phyloP scores from a whole-genome alignment of 2,329 filamentous ascomycete species.

The Alternaria infectoria region DNA sequence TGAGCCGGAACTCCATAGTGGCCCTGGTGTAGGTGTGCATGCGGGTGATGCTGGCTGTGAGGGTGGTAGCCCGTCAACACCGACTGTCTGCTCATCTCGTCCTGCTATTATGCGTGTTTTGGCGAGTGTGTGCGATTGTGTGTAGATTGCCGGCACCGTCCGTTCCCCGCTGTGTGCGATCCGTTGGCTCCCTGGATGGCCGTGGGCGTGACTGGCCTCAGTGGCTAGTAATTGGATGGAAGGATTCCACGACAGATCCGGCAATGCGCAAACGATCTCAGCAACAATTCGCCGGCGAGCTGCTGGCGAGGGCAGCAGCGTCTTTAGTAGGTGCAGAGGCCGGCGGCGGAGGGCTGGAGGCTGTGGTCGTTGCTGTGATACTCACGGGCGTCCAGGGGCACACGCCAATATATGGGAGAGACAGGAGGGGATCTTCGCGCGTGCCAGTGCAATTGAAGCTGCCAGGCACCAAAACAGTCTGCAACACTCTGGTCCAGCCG shows the following conservation, averaged over 20 bases:
- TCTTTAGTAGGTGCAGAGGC: conserved; percentile 48
- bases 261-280: conserved; percentile 31
- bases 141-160: conserved; percentile 12
- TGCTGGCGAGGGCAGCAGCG: conserved; percentile 39
- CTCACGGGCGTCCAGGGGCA: conserved; percentile 44
- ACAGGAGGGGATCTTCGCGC: conserved; percentile 41
- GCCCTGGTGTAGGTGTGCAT: conserved; percentile 19
- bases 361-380: conserved; percentile 49
- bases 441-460: conserved; percentile 40
- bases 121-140: conserved; percentile 8
- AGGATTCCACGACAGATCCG: conserved; percentile 45
- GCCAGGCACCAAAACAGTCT: conserved; percentile 50
- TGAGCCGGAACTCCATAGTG: conserved; percentile 32
- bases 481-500: conserved; percentile 46
- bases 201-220: conserved; percentile 31
- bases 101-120: neutral
- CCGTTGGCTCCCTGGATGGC: conserved; percentile 17
- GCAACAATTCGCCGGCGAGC: conserved; percentile 43
- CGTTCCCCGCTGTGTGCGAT: conserved; percentile 13
- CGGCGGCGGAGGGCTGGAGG: conserved; percentile 42
- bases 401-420: conserved; percentile 48
- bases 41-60: conserved; percentile 16
- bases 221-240: conserved; percentile 35
- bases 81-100: conserved; percentile 39
- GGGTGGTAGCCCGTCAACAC: conserved; percentile 38